phyloP scores from a whole-genome alignment of 2,329 filamentous ascomycete genomes.

The Diaporthe batatas region DNA sequence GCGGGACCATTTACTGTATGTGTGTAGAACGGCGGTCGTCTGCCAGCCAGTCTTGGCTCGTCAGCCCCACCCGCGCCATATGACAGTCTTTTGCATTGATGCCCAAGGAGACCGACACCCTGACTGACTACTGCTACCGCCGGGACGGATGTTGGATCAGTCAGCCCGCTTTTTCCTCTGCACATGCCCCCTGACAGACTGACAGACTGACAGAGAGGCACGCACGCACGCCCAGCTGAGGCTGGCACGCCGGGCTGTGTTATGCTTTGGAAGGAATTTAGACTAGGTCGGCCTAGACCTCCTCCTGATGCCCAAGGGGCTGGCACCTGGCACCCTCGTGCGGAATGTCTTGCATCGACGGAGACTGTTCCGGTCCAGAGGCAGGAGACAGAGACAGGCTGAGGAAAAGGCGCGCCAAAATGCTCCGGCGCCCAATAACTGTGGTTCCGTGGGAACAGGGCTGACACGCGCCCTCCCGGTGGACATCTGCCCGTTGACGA shows the following conservation, averaged over 20 bases:
- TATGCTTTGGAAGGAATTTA: not conserved
- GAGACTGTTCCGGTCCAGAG: constrained; percentile 16
- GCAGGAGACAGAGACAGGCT: not conserved
- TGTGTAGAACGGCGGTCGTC: not conserved
- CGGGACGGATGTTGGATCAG: constrained; percentile 26
- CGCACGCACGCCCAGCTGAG: constrained; percentile 12
- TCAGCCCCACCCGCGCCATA: constrained; percentile 39
- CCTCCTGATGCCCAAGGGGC: constrained; percentile 5
- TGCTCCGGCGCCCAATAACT: constrained; percentile 22
- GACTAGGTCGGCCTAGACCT: constrained; percentile 2
- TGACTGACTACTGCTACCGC: constrained; percentile 31
- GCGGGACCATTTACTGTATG: constrained; percentile 18
- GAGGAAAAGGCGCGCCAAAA: constrained; percentile 15
- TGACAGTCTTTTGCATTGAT: constrained; percentile 41
- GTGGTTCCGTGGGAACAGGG: constrained; percentile 29
- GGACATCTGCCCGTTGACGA: constrained; percentile 29
- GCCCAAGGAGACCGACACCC: constrained; percentile 34
- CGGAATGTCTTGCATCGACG: constrained; percentile 36
- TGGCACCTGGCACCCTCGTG: constrained; percentile 20
- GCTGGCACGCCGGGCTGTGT: not conserved
- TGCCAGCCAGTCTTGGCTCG: constrained; percentile 37
- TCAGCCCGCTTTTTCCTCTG: not conserved
- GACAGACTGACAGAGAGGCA: not conserved
- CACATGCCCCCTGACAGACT: constrained; percentile 2
- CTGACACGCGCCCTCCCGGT: constrained; percentile 29